These are phyloP conservation scores for Odontarrhena argentea DNA, from an alignment of 345 rosid genomes.

Conservation along the genomic window DNA sequence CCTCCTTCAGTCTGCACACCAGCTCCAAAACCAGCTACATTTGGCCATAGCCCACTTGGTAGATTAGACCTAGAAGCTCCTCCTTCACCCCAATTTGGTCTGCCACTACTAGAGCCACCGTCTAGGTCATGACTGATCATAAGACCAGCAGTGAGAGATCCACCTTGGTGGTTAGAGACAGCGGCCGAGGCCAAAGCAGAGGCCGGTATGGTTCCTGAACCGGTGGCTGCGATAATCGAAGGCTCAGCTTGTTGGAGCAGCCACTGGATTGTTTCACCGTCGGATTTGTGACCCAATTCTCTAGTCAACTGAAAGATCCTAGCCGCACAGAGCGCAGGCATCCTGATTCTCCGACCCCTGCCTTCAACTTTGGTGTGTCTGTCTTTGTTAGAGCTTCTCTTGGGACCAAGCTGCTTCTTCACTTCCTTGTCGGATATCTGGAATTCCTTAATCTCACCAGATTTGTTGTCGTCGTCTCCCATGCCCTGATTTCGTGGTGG, in stretches of 20 bases:
- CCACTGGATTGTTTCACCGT: conserved; percentile 98
- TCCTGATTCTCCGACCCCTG: conserved; percentile 89
- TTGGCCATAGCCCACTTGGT: conserved; percentile 75
- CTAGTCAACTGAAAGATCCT: conserved; percentile 95
- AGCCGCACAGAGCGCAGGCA: conserved; percentile 98
- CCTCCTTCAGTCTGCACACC: conserved; percentile 56
- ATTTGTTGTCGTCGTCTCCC: conserved; percentile 43
- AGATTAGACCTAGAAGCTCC: conserved; percentile 66
- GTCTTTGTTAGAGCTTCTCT: conserved; percentile 92
- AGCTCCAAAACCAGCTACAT: conserved; percentile 60
- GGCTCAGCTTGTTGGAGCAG: conserved; percentile 93
- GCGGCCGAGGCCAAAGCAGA: conserved; percentile 78
- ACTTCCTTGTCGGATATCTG: conserved; percentile 73
- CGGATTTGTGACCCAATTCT: conserved; percentile 97
- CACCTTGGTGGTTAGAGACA: conserved; percentile 58
- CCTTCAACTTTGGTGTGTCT: conserved; percentile 97
- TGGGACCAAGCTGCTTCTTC: conserved; percentile 64
- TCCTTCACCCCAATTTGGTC: conserved; percentile 70
- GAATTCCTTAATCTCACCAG: conserved; percentile 71
- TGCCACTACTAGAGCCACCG: conserved; percentile 51
- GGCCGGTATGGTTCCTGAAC: conserved; percentile 94
- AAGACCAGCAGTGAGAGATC: conserved; percentile 65
- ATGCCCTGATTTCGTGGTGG: conserved; percentile 43
- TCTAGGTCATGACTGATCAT: conserved; percentile 71
- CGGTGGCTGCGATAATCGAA: conserved; percentile 87